Conservation (phyloP, 192 early-diverging fungal genomes). For the Podila minutissima region DNA sequence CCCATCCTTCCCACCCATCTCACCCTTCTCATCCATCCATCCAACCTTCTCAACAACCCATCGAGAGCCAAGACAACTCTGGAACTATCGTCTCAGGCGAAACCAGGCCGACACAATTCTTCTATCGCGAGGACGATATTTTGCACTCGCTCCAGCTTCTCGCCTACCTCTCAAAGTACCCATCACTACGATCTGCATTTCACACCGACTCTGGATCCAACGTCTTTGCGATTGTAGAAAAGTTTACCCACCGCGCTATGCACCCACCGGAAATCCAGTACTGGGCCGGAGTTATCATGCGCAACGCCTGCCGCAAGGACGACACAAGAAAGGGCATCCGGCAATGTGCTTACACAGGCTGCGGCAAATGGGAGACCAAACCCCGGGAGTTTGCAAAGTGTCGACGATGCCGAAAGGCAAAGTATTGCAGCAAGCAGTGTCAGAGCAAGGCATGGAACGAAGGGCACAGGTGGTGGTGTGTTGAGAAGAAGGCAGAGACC, state of each 20-base stretch:
- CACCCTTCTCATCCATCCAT: constrained; percentile 8
- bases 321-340: constrained; percentile 74
- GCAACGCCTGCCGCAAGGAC: constrained; percentile 83
- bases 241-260: constrained; percentile 71
- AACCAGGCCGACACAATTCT: constrained; percentile 48
- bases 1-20: constrained; percentile 8
- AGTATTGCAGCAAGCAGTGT: constrained; percentile 86
- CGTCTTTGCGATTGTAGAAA: constrained; percentile 83
- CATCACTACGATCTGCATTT: constrained; percentile 75
- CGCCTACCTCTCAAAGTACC: constrained; percentile 91
- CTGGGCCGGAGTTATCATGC: constrained; percentile 84
- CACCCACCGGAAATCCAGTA: constrained; percentile 73
- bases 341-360: constrained; percentile 82
- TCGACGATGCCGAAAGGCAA: constrained; percentile 85
- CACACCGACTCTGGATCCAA: constrained; percentile 63
- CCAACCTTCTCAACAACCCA: constrained; percentile 6
- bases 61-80: constrained; percentile 4
- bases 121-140: constrained; percentile 85
- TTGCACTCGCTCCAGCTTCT: constrained; percentile 85
- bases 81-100: constrained; percentile 13
- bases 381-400: constrained; percentile 88
- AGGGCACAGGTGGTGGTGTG: constrained; percentile 86
- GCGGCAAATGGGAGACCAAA: constrained; percentile 80
- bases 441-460: constrained; percentile 82
- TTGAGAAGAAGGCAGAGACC: constrained; percentile 58